A percentile compares a stretch with the other conserved stretches of the same genome.
Conservation (phyloP, 345 rosid species). For the Carallia pectinifolia region DNA sequence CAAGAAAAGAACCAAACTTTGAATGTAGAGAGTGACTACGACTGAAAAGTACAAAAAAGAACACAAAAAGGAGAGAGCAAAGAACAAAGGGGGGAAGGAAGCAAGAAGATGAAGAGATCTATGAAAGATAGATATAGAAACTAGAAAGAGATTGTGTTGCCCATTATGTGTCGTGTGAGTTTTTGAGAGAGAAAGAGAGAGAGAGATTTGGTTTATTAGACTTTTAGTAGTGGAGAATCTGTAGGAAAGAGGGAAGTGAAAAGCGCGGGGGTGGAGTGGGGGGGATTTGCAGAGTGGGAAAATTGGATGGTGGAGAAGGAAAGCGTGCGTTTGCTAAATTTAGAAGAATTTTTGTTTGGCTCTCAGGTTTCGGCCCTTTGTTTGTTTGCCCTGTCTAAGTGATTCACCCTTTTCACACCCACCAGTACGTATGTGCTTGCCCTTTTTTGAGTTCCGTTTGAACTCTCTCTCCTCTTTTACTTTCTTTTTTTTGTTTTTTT, state of each 20-base stretch:
- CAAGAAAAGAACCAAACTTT: neutral
- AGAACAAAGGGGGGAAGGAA: conserved; percentile 3
- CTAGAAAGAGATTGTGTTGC: neutral
- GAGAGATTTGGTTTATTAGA: too few species aligned
- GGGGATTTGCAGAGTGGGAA: neutral
- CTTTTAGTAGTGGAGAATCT: conserved; percentile 20
- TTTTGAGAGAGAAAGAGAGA: too few species aligned
- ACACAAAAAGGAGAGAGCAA: conserved; percentile 13
- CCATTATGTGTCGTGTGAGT: too few species aligned
- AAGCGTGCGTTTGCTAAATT: conserved; percentile 16
- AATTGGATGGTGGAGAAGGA: conserved; percentile 46
- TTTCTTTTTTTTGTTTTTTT: too few species aligned
- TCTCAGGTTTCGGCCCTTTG: too few species aligned
- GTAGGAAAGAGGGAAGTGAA: neutral
- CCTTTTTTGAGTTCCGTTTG: too few species aligned
- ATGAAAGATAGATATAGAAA: conserved; percentile 1
- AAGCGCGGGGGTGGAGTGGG: neutral
- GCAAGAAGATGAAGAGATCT: conserved; percentile 5
- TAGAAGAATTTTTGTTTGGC: conserved; percentile 18
- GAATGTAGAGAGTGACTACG: conserved; percentile 8
- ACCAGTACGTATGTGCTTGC: too few species aligned
- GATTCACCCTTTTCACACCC: too few species aligned
- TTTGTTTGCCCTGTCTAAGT: too few species aligned
- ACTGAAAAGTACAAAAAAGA: neutral
- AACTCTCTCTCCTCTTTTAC: too few species aligned